Base-by-base conservation (phyloP, 2,329 filamentous ascomycete species). In the Arachnomyces sp. region DNA sequence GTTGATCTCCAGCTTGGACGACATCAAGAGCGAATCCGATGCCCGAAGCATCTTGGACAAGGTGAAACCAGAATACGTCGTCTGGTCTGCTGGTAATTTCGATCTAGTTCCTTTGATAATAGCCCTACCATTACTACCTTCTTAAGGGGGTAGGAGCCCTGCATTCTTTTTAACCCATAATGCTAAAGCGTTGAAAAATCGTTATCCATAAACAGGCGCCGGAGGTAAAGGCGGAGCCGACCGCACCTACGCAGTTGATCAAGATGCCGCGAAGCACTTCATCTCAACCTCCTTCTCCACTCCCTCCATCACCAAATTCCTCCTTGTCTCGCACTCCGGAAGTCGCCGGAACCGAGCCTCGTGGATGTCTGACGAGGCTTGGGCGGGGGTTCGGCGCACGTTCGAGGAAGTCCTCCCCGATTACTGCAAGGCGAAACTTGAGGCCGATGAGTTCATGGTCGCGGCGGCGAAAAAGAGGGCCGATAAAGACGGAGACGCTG, bases 1-100 rank as follows among this genome's bases (percentile, higher is more conserved):
- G 2, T 66, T 89, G 1, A 71, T 90, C 12, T 73, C 74, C 54
- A 85, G 78, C 54, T 64, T 90, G 14, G 82, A 85, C 39, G 82
- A 86, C 13, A 71, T 89, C 31, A 79, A 76, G 58, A 76, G 66
- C 39, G 71, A 78, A 36, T 66, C 64, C 0, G 74, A 82, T 47
- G 84, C 83, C 1, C 67, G 74, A 49, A 66, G 63, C 29, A 73
- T 89, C 42, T 59, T 90, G 30, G 58, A 66, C 28, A 48, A 53
- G 14, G 59, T 61, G 7, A 55, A 55, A 13, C 67, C 68, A 2
- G 61, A 70, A 44, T 68, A 66, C 48, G 62, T 71, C 5, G 61
- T 71, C 37, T 71, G 65, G 64, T 60, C 63, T 20, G 68, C 68
- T 31, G 66, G 66, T 67, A 59, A 38, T 56, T 37, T 28, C 15